Evolutionary conservation across 176 grass and related monocot genomes (phyloP).

Genomic region (Triticum timopheevii): DNA sequence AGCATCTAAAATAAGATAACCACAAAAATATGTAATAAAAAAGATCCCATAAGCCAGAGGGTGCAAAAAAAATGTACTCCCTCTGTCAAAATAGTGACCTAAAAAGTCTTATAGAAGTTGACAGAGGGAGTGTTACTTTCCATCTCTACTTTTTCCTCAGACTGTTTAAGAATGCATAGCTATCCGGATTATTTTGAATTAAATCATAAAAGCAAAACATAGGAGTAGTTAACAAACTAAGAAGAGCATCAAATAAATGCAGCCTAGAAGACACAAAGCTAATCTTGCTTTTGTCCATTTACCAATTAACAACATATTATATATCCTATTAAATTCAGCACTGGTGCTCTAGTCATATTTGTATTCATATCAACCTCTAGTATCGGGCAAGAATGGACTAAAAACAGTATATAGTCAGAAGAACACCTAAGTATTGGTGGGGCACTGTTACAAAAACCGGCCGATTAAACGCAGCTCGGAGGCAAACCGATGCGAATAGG

Average conservation of each 20-base stretch:
- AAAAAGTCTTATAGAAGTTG: too few species aligned
- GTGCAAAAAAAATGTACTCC: background rate
- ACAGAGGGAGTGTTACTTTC: background rate
- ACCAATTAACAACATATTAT: background rate
- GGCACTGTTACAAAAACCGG: background rate
- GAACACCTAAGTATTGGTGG: background rate
- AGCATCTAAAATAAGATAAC: constrained; percentile 31
- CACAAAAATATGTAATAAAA: constrained; percentile 6
- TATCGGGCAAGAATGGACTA: constrained; percentile 13
- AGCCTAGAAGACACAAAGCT: background rate
- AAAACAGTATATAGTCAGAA: background rate
- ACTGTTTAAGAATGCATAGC: constrained; percentile 12
- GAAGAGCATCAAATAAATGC: constrained; percentile 12
- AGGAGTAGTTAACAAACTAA: constrained; percentile 18
- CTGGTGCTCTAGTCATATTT: background rate
- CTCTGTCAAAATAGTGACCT: too few species aligned
- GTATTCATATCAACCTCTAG: background rate
- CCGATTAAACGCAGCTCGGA: background rate
- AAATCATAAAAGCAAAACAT: constrained; percentile 12
- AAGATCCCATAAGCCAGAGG: constrained; percentile 11
- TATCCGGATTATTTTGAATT: constrained; percentile 7
- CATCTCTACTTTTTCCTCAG: background rate
- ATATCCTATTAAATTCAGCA: constrained; percentile 10
- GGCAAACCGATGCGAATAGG: background rate
- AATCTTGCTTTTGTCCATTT: constrained; percentile 11